These are phyloP conservation scores for Phytomonas francai DNA, from an alignment of 208 protist genomes.

Conservation along the genomic window DNA sequence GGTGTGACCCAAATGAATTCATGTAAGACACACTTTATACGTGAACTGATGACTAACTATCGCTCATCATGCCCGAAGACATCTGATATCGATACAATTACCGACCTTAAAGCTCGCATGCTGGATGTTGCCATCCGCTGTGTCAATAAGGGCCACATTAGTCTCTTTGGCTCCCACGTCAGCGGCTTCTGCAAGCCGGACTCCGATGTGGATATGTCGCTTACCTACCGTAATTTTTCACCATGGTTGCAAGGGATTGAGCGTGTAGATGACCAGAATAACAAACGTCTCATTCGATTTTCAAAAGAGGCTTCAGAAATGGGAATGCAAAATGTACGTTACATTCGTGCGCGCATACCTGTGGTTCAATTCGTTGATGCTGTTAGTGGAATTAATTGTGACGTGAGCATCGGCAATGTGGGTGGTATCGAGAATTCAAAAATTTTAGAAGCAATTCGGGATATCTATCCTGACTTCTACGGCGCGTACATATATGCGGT, in stretches of 20 bases:
- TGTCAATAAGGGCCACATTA: constrained; percentile 80
- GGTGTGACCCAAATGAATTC: constrained; percentile 7
- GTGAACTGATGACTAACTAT: constrained; percentile 70
- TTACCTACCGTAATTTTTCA: constrained; percentile 86
- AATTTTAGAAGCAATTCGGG: constrained; percentile 59
- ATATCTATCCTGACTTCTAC: constrained; percentile 78
- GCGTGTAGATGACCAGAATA: constrained; percentile 53
- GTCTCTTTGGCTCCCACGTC: constrained; percentile 79
- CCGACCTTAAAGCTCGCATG: constrained; percentile 53
- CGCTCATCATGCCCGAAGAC: constrained; percentile 21
- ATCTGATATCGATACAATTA: constrained; percentile 31
- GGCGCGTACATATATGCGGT: constrained; percentile 79
- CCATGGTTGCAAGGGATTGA: constrained; percentile 68
- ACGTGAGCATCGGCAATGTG: constrained; percentile 85
- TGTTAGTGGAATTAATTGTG: constrained; percentile 65
- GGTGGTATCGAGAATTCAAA: constrained; percentile 82
- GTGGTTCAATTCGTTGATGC: constrained; percentile 81
- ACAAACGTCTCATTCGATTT: constrained; percentile 64
- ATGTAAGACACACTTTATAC: constrained; percentile 42
- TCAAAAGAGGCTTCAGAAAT: constrained; percentile 52
- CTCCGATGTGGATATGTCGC: constrained; percentile 76
- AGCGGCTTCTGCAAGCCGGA: constrained; percentile 75
- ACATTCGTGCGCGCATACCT: constrained; percentile 74
- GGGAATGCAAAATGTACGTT: constrained; percentile 78
- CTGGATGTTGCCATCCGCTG: constrained; percentile 54